A percentile compares a stretch with the other conserved stretches of the same genome.
Conservation (phyloP, 495 filamentous ascomycete species). For the Hypoxylon rickii region DNA sequence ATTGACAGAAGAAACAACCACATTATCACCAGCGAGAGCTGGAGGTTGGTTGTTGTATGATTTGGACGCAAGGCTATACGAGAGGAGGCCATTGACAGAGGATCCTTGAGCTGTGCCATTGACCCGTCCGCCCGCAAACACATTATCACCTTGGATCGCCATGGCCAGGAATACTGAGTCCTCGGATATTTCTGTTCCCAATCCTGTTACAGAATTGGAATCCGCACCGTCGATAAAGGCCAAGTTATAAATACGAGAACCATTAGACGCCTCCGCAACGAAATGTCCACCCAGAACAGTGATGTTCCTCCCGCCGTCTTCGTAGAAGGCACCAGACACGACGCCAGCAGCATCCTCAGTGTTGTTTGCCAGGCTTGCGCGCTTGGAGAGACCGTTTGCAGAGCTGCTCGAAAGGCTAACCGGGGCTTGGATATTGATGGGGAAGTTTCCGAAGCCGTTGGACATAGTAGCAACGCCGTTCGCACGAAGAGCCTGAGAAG, state of each 20-base stretch:
- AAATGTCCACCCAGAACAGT: slow-evolving; percentile 93
- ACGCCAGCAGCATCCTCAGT: slow-evolving; percentile 61
- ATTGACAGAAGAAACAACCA: slow-evolving; percentile 75
- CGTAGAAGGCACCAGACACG: slow-evolving; percentile 77
- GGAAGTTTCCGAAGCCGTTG: slow-evolving; percentile 59
- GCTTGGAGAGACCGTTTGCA: slow-evolving; percentile 53
- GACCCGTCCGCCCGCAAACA: slow-evolving; percentile 83
- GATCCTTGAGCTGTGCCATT: slow-evolving; percentile 68
- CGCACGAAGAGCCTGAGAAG: slow-evolving; percentile 68
- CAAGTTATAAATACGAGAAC: slow-evolving; percentile 75
- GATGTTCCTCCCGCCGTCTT: slow-evolving; percentile 67
- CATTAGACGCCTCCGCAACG: slow-evolving; percentile 68
- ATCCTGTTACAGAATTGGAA: slow-evolving; percentile 67
- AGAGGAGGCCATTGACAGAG: slow-evolving; percentile 71
- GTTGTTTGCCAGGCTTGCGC: slow-evolving; percentile 54
- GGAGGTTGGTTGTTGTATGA: slow-evolving; percentile 71
- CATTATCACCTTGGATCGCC: slow-evolving; percentile 64
- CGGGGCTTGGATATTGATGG: slow-evolving; percentile 60
- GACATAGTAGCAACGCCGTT: slow-evolving; percentile 70
- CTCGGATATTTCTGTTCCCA: slow-evolving; percentile 65
- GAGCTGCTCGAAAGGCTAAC: slow-evolving; percentile 34
- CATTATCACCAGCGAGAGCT: slow-evolving; percentile 66
- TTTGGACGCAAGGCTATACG: slow-evolving; percentile 71
- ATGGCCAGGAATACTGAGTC: slow-evolving; percentile 79
- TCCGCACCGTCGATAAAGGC: slow-evolving; percentile 66